Percentiles rank a stretch among this genome's conserved stretches.
phyloP scores from a whole-genome alignment of 208 protist species.

The Lotmaria passim region DNA sequence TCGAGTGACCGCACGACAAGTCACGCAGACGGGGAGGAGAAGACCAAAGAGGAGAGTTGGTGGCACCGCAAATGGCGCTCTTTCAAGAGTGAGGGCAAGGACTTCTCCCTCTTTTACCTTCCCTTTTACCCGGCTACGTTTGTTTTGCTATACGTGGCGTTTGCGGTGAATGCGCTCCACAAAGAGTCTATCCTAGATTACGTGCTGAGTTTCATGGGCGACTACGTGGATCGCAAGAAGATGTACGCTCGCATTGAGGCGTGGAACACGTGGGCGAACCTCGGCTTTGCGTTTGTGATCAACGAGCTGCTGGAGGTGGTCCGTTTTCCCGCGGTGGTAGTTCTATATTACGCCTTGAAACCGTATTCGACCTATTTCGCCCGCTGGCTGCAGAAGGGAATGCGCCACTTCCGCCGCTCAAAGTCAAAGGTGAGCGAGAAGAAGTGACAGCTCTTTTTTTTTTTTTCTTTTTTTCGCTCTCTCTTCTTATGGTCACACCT shows the following conservation, averaged over 20 bases:
- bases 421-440: background rate
- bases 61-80: conserved; percentile 17
- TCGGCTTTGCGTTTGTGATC: conserved; percentile 66
- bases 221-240: conserved; percentile 46
- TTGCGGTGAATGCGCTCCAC: conserved; percentile 40
- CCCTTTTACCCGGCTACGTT: conserved; percentile 37
- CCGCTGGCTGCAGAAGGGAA: conserved; percentile 4
- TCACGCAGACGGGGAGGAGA: background rate
- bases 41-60: background rate
- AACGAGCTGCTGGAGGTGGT: conserved; percentile 62
- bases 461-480: conserved; percentile 4
- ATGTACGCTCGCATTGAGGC: conserved; percentile 52
- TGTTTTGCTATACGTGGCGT: conserved; percentile 47
- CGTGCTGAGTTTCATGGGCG: conserved; percentile 47
- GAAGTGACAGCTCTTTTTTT: conserved; percentile 1
- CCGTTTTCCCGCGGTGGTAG: conserved; percentile 56
- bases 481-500: too few relatives aligned
- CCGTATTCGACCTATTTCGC: conserved; percentile 25
- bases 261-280: conserved; percentile 57
- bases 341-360: conserved; percentile 38
- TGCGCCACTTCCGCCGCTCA: conserved; percentile 6
- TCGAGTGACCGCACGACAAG: background rate
- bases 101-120: conserved; percentile 36
- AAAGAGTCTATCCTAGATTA: conserved; percentile 56
- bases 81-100: conserved; percentile 39